Base-by-base conservation (phyloP, 164 flowering plant species). In the Piper longum region DNA sequence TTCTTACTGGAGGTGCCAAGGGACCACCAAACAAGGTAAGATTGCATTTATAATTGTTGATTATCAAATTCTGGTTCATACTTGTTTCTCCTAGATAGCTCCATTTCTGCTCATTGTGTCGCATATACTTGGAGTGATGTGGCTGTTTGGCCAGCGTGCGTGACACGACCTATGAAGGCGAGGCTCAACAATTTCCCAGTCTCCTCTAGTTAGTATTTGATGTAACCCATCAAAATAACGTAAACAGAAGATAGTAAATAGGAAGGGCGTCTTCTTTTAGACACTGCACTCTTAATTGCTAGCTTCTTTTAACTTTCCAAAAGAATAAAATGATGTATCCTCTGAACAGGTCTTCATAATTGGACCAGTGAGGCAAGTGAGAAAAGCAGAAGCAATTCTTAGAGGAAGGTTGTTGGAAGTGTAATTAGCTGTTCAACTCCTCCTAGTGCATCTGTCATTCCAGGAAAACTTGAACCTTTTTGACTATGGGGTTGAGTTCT, bases 21-120 rank as follows among this genome's bases (percentile, higher is more conserved):
- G 99, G 99, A 55, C 99, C 99, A 54, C 89, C 88, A 16, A 95
- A 93, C 79, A 93, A 93, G 96, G 99, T 90, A 16, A 51, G 44
- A 36, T 51, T 52, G 75, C 72, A 89, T 96, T 89, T 84, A 87
- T 90, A 75, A 76, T 88, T 51, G 84, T 93, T 45, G 99, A 48
- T 48, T 14, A 48, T 13, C 52, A 48, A 48, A 14, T 48, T 14
- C 9, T 48, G 14, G 12, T 9, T 13, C 52, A 5, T 48, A 48
- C 9, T 48, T 48, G 52, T 14, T 14, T 1, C 14, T 8, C 14
- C 3, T 48, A 48, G 12, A 9, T 48, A 8, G 52, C 52, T 48
- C 14, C 52, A 48, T 48, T 5, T 48, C 1, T 9, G 8, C 12
- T 5, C 9, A 48, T 9, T 9, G 14, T 9, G 52, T 48, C 52